Percentiles rank a stretch among this genome's conserved stretches.
Evolutionary conservation across 2,329 filamentous ascomycete species (phyloP).

Genomic region (Acephala macrosclerotiorum): DNA sequence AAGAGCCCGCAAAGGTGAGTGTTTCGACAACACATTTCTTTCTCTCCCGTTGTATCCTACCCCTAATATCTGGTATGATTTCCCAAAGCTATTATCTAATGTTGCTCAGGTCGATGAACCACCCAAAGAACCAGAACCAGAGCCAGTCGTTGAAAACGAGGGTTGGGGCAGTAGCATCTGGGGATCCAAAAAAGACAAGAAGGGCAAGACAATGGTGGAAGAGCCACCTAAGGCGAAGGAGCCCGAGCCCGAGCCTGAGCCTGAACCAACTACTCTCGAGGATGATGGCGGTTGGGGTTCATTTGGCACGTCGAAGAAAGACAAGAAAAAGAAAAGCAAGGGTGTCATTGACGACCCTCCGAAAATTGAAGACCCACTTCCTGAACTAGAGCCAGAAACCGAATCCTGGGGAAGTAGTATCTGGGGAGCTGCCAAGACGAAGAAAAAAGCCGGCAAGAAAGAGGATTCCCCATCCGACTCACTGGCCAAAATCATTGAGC

Average conservation of each 20-base stretch:
- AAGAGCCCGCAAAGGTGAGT: neutral
- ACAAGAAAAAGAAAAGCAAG: slow-evolving; percentile 53
- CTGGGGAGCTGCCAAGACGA: slow-evolving; percentile 44
- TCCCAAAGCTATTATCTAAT: neutral
- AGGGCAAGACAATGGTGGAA: slow-evolving; percentile 25
- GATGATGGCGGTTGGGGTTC: slow-evolving; percentile 27
- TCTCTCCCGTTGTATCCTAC: neutral
- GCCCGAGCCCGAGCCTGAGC: slow-evolving; percentile 15
- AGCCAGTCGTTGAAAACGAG: slow-evolving; percentile 39
- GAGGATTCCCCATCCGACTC: slow-evolving; percentile 33
- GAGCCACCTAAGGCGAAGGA: slow-evolving; percentile 48
- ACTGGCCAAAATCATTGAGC: slow-evolving; percentile 34
- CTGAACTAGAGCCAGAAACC: slow-evolving; percentile 43
- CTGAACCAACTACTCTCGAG: slow-evolving; percentile 17
- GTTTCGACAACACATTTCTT: neutral
- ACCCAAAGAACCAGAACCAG: slow-evolving; percentile 27
- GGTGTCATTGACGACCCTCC: slow-evolving; percentile 36
- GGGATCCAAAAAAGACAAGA: slow-evolving; percentile 20
- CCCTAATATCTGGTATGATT: neutral
- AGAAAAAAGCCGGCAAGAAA: slow-evolving; percentile 50
- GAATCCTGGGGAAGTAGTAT: slow-evolving; percentile 39
- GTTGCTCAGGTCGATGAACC: neutral
- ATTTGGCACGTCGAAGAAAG: slow-evolving; percentile 50
- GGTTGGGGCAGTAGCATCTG: neutral
- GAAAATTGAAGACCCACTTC: slow-evolving; percentile 19